phyloP scores from a whole-genome alignment of 306 rosid genomes.

The Fragaria vesca region DNA sequence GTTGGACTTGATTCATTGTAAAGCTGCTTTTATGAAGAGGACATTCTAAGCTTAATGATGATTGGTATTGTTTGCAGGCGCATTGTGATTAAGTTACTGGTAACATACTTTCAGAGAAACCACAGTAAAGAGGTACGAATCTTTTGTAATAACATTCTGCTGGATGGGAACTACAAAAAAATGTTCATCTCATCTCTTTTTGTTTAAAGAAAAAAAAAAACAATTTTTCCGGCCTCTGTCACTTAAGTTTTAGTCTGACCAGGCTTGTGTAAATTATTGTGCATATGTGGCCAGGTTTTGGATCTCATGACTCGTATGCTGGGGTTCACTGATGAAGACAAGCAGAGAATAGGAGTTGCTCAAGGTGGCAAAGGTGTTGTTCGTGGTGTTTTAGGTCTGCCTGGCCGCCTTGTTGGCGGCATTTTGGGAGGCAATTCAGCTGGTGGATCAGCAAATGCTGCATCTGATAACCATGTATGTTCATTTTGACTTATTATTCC shows the following conservation, averaged over 20 bases:
- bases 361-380: constrained; percentile 95
- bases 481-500: neutral
- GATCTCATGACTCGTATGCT: constrained; percentile 98
- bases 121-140: constrained; percentile 89
- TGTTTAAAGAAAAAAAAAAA: too few relatives aligned
- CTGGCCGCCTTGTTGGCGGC: constrained; percentile 97
- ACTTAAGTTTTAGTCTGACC: neutral
- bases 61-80: constrained; percentile 68
- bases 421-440: constrained; percentile 72
- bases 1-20: neutral
- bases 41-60: constrained; percentile 15
- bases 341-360: constrained; percentile 87
- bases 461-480: constrained; percentile 75
- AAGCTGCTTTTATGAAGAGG: neutral
- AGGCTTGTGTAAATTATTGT: constrained; percentile 21
- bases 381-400: constrained; percentile 86
- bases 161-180: neutral
- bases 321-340: constrained; percentile 90
- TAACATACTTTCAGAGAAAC: constrained; percentile 88
- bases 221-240: neutral
- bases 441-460: constrained; percentile 45
- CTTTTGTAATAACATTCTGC: constrained; percentile 14
- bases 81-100: constrained; percentile 84
- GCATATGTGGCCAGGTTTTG: constrained; percentile 56
- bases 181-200: neutral